Base-by-base conservation (phyloP, 2,329 filamentous ascomycete species). In the Drechslerella dactyloides region DNA sequence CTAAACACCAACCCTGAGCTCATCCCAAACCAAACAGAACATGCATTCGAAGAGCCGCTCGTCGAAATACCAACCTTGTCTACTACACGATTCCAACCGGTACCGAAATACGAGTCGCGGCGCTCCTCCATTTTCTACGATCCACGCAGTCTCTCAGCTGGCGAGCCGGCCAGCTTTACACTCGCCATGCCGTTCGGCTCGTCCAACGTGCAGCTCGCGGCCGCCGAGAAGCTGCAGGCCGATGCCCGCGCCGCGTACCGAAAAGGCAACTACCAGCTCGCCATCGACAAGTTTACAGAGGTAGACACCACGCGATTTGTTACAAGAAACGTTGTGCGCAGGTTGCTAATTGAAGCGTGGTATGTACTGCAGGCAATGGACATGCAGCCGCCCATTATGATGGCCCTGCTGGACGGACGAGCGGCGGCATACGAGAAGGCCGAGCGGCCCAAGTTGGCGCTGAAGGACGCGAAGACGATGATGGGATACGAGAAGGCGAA, bases 401-500 rank as follows among this genome's bases (percentile, higher is more conserved):
- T 70, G 46, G 48, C 53, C 17, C 54, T 70, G 2, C 51, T 75
- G 13, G 75, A 76, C 56, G 68, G 74, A 23, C 74, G 75, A 15
- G 75, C 75, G 1, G 75, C 75, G 17, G 42, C 69, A 10, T 73
- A 75, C 27, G 75, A 76, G 53, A 76, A 76, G 54, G 64, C 52
- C 10, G 64, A 61, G 13, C 44, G 64, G 23, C 54, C 74, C 6
- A 58, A 63, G 42, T 42, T 59, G 1, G 75, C 75, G 13, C 58
- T 76, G 23, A 69, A 60, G n/a, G 74, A 77, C 55, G 75, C 75
- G 19, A 73, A 73, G 27, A 68, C 51, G 15, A 77, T 77, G 73
- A 77, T 77, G 65, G 48, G 64, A 15, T 60, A 76, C 8, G 69
- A 74, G 24, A 73, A 73, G n/a, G 53, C 65, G 13, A 55, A 58